phyloP scores from a whole-genome alignment of 345 rosid species.

The Salix suchowensis region DNA sequence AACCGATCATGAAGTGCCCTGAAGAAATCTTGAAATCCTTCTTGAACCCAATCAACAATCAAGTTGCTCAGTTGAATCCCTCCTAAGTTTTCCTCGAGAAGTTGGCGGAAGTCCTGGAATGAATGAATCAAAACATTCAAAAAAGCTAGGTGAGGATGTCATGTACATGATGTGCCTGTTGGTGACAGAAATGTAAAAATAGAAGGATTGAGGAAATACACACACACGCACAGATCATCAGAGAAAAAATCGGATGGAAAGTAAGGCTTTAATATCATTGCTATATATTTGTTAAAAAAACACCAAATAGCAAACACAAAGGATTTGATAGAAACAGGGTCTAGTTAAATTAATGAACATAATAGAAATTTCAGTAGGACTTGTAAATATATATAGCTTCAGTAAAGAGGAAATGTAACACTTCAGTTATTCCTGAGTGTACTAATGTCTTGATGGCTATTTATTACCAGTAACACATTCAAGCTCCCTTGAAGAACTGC shows the following conservation, averaged over 20 bases:
- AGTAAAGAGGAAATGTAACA: not conserved
- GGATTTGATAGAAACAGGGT: not conserved
- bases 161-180: not conserved
- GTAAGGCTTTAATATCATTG: not conserved
- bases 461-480: slow-evolving; percentile 67
- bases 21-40: slow-evolving; percentile 91
- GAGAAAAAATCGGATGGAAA: not conserved
- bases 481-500: slow-evolving; percentile 83
- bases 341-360: not conserved
- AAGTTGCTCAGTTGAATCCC: slow-evolving; percentile 59
- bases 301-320: not conserved
- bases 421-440: slow-evolving; percentile 2
- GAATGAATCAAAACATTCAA: slow-evolving; percentile 12
- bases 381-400: not conserved
- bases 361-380: not conserved
- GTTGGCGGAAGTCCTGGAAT: slow-evolving; percentile 70
- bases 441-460: not conserved
- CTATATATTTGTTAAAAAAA: not conserved
- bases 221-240: not conserved
- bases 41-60: slow-evolving; percentile 74
- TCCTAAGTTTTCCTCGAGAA: slow-evolving; percentile 63
- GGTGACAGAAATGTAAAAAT: not conserved
- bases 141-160: slow-evolving; percentile 10
- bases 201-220: not conserved
- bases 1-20: slow-evolving; percentile 59